These are phyloP conservation scores for Neoboletus subvelutipes DNA, from an alignment of 768 basidiomycete species.

Conservation along the genomic window DNA sequence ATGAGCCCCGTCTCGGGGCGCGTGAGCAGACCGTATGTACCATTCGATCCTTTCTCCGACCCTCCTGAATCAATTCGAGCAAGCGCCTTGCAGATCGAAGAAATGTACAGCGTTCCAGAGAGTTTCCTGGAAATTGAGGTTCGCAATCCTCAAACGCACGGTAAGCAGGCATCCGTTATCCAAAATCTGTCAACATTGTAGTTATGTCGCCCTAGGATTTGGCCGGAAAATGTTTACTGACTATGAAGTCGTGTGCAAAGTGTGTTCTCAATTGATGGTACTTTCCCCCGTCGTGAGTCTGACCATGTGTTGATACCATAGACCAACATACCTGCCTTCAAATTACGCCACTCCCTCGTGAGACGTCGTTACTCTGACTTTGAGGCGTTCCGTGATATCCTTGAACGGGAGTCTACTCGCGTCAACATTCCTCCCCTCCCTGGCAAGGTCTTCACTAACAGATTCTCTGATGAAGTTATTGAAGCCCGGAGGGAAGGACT, in stretches of 20 bases:
- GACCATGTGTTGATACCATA: slow-evolving; percentile 29
- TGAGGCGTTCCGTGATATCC: slow-evolving; percentile 95
- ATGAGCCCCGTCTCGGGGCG: slow-evolving; percentile 47
- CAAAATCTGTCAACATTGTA: neutral
- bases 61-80: slow-evolving; percentile 33
- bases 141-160: slow-evolving; percentile 94
- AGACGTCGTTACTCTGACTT: slow-evolving; percentile 90
- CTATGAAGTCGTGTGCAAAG: slow-evolving; percentile 98
- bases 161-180: slow-evolving; percentile 36
- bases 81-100: slow-evolving; percentile 71
- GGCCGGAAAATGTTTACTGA: slow-evolving; percentile 99
- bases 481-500: slow-evolving; percentile 89
- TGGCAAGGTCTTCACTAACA: slow-evolving; percentile 97
- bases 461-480: slow-evolving; percentile 98
- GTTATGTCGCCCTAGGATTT: slow-evolving; percentile 51
- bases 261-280: slow-evolving; percentile 26
- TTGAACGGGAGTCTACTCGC: slow-evolving; percentile 94
- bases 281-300: slow-evolving; percentile 4
- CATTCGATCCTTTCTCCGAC: slow-evolving; percentile 1
- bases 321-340: slow-evolving; percentile 99
- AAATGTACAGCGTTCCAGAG: slow-evolving; percentile 98
- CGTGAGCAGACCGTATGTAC: slow-evolving; percentile 58
- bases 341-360: slow-evolving; percentile 88
- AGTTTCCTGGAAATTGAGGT: slow-evolving; percentile 98
- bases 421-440: slow-evolving; percentile 98